A percentile compares a stretch with the other conserved stretches of the same genome.
Evolutionary conservation across 805 yeast genomes (phyloP).

Genomic region (Monosporozyma servazzii): DNA sequence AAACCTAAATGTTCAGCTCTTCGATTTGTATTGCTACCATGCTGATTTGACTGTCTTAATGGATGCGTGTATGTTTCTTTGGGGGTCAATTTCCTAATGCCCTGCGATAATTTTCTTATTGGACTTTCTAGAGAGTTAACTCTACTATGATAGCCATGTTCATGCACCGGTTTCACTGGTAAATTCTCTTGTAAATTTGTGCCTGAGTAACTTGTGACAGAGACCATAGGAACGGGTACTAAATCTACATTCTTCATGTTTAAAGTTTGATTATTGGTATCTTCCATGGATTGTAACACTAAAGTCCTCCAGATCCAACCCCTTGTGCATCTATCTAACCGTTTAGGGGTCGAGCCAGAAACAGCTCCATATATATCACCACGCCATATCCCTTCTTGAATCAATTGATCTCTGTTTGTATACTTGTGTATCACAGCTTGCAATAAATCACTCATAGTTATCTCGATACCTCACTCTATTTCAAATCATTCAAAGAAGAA

Average conservation of each 20-base stretch:
- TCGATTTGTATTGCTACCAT: not conserved
- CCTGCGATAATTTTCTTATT: conserved; percentile 3
- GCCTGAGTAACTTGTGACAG: not conserved
- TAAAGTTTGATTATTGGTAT: conserved; percentile 2
- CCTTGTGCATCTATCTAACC: conserved; percentile 7
- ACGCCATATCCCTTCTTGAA: conserved; percentile 25
- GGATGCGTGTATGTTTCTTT: conserved; percentile 9
- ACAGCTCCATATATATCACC: conserved; percentile 18
- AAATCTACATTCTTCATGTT: conserved; percentile 1
- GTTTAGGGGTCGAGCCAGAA: not conserved
- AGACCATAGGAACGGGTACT: conserved; percentile 12
- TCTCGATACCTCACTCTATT: not conserved
- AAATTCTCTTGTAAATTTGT: not conserved
- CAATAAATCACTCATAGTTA: conserved; percentile 1
- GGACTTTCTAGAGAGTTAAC: not conserved
- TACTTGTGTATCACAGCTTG: conserved; percentile 16
- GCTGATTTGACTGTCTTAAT: not conserved
- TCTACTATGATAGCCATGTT: not conserved
- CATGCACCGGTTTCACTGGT: not conserved
- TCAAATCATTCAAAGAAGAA: not conserved
- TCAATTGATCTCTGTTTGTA: conserved; percentile 20
- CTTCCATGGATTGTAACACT: conserved; percentile 11
- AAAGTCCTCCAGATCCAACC: conserved; percentile 29
- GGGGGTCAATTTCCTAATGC: conserved; percentile 23
- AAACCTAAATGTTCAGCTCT: not conserved